phyloP scores from a whole-genome alignment of 2,329 filamentous ascomycete species.

The Colletotrichum ledebouriae region DNA sequence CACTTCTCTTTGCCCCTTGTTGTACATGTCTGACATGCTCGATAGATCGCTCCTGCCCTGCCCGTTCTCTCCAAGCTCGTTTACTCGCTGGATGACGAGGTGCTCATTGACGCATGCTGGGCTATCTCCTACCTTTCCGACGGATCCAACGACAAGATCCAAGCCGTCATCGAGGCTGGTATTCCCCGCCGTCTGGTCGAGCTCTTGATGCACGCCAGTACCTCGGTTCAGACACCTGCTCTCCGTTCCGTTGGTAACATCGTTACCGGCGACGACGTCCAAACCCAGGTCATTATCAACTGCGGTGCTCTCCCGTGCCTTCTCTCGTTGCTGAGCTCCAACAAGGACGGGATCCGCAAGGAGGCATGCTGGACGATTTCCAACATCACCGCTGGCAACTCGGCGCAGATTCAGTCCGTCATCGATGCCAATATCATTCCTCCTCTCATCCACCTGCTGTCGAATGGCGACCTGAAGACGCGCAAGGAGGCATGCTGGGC shows the following conservation, averaged over 20 bases:
- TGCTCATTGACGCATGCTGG: slow-evolving; percentile 99
- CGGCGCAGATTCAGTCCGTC: slow-evolving; percentile 95
- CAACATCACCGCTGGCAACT: slow-evolving; percentile 98
- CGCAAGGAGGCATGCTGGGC: slow-evolving; percentile 99
- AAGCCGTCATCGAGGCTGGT: slow-evolving; percentile 97
- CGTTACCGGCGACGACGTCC: slow-evolving; percentile 97
- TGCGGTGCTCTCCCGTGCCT: slow-evolving; percentile 92
- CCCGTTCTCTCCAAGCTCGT: slow-evolving; percentile 97
- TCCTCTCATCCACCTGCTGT: slow-evolving; percentile 93
- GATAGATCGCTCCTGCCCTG: slow-evolving; percentile 90
- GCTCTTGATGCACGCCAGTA: slow-evolving; percentile 97
- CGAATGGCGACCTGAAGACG: slow-evolving; percentile 98
- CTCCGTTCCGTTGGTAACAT: slow-evolving; percentile 98
- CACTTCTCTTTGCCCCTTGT: slow-evolving; percentile 3
- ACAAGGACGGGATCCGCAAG: slow-evolving; percentile 98
- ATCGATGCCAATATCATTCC: slow-evolving; percentile 98
- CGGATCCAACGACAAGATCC: slow-evolving; percentile 98
- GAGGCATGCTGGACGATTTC: slow-evolving; percentile 99
- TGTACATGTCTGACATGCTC: background rate
- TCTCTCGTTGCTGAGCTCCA: slow-evolving; percentile 93
- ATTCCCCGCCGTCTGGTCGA: slow-evolving; percentile 97
- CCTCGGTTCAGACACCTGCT: slow-evolving; percentile 96
- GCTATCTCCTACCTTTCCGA: slow-evolving; percentile 99
- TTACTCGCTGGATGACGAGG: slow-evolving; percentile 98
- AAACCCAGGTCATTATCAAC: slow-evolving; percentile 99